phyloP scores from a whole-genome alignment of 306 rosid genomes.

The Purshia tridentata region DNA sequence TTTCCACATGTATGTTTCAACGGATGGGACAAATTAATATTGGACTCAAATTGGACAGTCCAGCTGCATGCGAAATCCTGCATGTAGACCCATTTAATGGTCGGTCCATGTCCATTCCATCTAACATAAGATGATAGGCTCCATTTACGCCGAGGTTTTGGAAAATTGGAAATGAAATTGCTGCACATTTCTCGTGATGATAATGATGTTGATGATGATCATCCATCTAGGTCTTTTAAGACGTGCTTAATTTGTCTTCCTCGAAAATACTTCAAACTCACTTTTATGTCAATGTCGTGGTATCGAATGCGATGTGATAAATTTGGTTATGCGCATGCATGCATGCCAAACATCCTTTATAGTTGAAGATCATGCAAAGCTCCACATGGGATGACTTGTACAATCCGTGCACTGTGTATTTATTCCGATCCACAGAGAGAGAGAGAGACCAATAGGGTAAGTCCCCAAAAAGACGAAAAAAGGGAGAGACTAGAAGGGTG shows the following conservation, averaged over 20 bases:
- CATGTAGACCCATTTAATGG: slow-evolving; percentile 14
- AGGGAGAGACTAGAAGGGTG: too few species aligned
- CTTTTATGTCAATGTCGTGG: too few species aligned
- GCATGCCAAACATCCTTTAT: too few species aligned
- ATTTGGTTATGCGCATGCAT: too few species aligned
- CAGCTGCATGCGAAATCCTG: background rate
- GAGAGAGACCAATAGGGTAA: too few species aligned
- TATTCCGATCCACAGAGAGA: too few species aligned
- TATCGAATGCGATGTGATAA: too few species aligned
- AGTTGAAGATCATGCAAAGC: too few species aligned
- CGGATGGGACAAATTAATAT: background rate
- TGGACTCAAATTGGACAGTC: background rate
- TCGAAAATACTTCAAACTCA: too few species aligned
- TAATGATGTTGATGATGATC: background rate
- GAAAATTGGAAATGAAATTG: slow-evolving; percentile 2
- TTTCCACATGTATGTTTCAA: background rate
- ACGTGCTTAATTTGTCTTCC: background rate
- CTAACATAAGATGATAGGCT: background rate
- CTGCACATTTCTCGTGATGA: slow-evolving; percentile 10
- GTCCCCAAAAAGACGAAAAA: too few species aligned
- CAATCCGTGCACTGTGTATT: too few species aligned
- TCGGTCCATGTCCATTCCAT: background rate
- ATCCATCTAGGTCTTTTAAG: slow-evolving; percentile 13
- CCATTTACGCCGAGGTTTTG: slow-evolving; percentile 10
- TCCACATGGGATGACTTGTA: too few species aligned